phyloP scores from a whole-genome alignment of 371 early-diverging fungal species.

The Zychaea mexicana region DNA sequence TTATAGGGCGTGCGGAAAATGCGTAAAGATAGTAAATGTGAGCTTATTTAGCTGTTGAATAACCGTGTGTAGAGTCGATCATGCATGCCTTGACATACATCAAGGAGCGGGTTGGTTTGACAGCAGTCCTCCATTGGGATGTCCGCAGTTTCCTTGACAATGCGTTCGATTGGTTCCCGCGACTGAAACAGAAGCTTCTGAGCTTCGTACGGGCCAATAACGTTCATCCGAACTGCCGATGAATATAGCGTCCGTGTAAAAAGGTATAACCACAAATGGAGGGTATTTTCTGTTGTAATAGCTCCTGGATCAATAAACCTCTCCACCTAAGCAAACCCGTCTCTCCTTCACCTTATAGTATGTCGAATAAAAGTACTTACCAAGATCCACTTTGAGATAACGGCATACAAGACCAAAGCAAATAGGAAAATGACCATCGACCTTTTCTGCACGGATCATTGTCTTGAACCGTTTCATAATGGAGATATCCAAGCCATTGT shows the following conservation, averaged over 20 bases:
- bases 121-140: slow-evolving; percentile 58
- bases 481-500: slow-evolving; percentile 15
- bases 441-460: slow-evolving; percentile 52
- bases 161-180: slow-evolving; percentile 56
- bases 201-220: slow-evolving; percentile 87
- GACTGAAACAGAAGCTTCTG: slow-evolving; percentile 73
- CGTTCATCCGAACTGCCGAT: slow-evolving; percentile 87
- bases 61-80: slow-evolving; percentile 86
- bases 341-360: not conserved
- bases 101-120: slow-evolving; percentile 76
- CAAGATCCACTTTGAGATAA: slow-evolving; percentile 56
- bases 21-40: no score
- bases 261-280: slow-evolving; percentile 79
- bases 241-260: slow-evolving; percentile 84
- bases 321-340: not conserved
- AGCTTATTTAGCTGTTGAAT: slow-evolving; percentile 79
- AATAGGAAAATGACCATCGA: slow-evolving; percentile 71
- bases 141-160: slow-evolving; percentile 43
- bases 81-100: slow-evolving; percentile 89
- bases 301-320: not conserved
- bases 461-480: slow-evolving; percentile 59
- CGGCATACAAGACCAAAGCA: slow-evolving; percentile 72
- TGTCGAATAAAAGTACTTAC: slow-evolving; percentile 25
- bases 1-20: no score
- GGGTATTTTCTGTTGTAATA: slow-evolving; percentile 63